Evolutionary conservation across 2,329 filamentous ascomycete genomes (phyloP).

Genomic region (Fusarium tuaranense): DNA sequence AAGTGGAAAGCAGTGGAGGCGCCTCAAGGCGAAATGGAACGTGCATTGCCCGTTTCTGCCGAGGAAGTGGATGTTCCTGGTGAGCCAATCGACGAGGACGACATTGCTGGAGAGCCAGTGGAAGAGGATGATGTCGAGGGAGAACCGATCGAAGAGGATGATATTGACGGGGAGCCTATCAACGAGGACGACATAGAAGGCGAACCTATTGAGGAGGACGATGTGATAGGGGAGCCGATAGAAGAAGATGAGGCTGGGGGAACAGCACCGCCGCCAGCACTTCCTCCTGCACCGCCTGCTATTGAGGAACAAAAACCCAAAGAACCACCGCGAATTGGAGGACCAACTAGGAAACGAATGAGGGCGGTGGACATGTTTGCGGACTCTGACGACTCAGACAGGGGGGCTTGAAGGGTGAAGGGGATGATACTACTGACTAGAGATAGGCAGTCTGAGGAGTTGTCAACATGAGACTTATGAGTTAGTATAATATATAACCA

Average conservation of each 20-base stretch:
- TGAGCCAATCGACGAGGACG: constrained; percentile 57
- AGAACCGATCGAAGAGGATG: constrained; percentile 61
- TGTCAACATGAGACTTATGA: not conserved
- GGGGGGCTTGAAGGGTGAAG: constrained; percentile 20
- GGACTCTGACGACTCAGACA: constrained; percentile 69
- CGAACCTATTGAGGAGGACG: constrained; percentile 60
- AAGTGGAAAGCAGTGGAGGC: constrained; percentile 66
- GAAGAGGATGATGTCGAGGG: constrained; percentile 63
- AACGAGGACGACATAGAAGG: constrained; percentile 63
- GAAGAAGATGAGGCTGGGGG: constrained; percentile 57
- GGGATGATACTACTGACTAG: constrained; percentile 1
- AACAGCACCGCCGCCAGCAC: constrained; percentile 44
- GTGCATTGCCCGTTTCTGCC: constrained; percentile 38
- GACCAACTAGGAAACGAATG: constrained; percentile 69
- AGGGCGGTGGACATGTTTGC: constrained; percentile 91
- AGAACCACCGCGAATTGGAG: constrained; percentile 27
- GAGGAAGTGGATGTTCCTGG: constrained; percentile 63
- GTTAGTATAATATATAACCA: not conserved
- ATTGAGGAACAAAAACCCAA: constrained; percentile 29
- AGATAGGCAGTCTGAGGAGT: not conserved
- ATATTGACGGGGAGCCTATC: constrained; percentile 60
- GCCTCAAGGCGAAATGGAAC: constrained; percentile 25
- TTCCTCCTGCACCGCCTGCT: constrained; percentile 24
- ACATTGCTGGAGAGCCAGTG: constrained; percentile 52
- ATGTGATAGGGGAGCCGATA: constrained; percentile 53